Conservation (phyloP, 1,139 yeast species). For the Nematodospora anomalae region DNA sequence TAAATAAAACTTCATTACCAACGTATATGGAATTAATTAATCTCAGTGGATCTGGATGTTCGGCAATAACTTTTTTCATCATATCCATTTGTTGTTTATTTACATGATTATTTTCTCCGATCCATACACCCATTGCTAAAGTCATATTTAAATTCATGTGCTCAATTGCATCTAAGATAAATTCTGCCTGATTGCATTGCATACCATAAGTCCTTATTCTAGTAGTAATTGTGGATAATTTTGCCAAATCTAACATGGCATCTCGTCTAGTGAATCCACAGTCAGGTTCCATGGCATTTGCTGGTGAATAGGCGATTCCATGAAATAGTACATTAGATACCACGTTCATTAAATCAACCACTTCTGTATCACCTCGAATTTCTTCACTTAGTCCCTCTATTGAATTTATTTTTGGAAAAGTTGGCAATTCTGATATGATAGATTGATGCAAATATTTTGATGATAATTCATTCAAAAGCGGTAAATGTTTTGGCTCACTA, state of each 20-base stretch:
- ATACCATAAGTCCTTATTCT: conserved; percentile 61
- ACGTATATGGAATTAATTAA: conserved; percentile 54
- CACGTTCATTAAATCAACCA: conserved; percentile 32
- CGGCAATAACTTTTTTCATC: conserved; percentile 42
- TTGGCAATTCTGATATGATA: background rate
- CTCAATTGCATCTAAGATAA: conserved; percentile 53
- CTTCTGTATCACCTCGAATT: conserved; percentile 30
- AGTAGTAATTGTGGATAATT: conserved; percentile 57
- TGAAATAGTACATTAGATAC: conserved; percentile 36
- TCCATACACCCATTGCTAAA: conserved; percentile 65
- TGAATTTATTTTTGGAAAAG: conserved; percentile 6
- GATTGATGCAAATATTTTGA: conserved; percentile 9
- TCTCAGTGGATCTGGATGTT: conserved; percentile 40
- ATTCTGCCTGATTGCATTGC: conserved; percentile 59
- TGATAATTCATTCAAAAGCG: conserved; percentile 10
- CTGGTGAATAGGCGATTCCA: conserved; percentile 65
- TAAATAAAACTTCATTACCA: conserved; percentile 64
- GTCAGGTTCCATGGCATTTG: conserved; percentile 46
- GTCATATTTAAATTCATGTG: conserved; percentile 54
- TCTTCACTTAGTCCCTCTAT: conserved; percentile 22
- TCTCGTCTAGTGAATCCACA: conserved; percentile 54
- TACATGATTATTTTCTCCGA: conserved; percentile 42
- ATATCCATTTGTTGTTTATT: conserved; percentile 44
- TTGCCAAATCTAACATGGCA: conserved; percentile 54
- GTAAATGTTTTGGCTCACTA: conserved; percentile 11